These are phyloP conservation scores for Nothophoma quercina DNA, from an alignment of 2,329 filamentous ascomycete species.

Conservation along the genomic window DNA sequence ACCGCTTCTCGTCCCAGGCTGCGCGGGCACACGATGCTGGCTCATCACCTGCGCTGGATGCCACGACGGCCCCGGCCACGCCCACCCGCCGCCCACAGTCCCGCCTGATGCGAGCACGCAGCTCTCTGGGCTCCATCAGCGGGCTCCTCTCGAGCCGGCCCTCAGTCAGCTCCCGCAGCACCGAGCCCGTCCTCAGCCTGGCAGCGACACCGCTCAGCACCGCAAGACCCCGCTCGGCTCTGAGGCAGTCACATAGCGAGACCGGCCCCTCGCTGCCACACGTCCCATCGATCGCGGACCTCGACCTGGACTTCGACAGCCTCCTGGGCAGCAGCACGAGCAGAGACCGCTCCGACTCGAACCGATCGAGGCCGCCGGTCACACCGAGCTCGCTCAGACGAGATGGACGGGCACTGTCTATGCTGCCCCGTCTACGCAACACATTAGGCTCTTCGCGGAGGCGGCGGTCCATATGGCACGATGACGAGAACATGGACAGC, in stretches of 20 bases:
- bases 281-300: constrained; percentile 42
- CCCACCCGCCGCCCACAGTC: constrained; percentile 37
- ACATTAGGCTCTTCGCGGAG: constrained; percentile 57
- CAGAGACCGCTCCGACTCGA: constrained; percentile 27
- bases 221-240: constrained; percentile 26
- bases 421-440: constrained; percentile 49
- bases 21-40: constrained; percentile 41
- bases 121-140: constrained; percentile 47
- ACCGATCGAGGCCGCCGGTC: constrained; percentile 25
- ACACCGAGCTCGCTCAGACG: constrained; percentile 35
- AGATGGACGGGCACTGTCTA: constrained; percentile 45
- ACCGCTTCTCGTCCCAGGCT: constrained; percentile 38
- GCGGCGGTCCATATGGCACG: constrained; percentile 57
- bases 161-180: constrained; percentile 27
- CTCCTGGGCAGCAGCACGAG: constrained; percentile 29
- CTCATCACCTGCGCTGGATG: constrained; percentile 25
- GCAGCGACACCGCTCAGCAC: constrained; percentile 25
- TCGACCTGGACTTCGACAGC: constrained; percentile 51
- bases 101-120: constrained; percentile 46
- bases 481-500: constrained; percentile 36
- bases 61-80: constrained; percentile 9
- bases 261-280: constrained; percentile 43
- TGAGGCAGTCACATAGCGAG: constrained; percentile 35
- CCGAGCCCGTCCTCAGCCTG: constrained; percentile 23
- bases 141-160: constrained; percentile 41